Percentiles rank a stretch among this genome's conserved stretches.
These are phyloP conservation scores for Yarrowia galli DNA, from an alignment of 1,139 yeast genomes.

Conservation along the genomic window DNA sequence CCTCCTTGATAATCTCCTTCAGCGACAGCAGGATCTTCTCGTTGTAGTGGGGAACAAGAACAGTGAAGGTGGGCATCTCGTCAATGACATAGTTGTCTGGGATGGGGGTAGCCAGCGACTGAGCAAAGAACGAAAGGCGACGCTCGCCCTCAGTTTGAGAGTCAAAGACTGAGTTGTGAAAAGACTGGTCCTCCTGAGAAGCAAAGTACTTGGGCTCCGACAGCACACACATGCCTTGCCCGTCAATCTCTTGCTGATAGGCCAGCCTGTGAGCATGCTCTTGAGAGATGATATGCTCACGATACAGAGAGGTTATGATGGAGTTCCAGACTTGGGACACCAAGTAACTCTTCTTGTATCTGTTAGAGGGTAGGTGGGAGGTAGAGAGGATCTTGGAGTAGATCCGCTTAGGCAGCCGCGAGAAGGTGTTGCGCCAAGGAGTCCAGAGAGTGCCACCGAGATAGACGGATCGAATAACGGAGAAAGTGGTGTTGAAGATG, in stretches of 20 bases:
- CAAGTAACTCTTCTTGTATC: slow-evolving; percentile 57
- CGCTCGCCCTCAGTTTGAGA: slow-evolving; percentile 79
- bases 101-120: slow-evolving; percentile 78
- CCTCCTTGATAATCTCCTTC: slow-evolving; percentile 71
- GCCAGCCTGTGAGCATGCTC: slow-evolving; percentile 65
- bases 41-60: slow-evolving; percentile 81
- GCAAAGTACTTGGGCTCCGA: slow-evolving; percentile 72
- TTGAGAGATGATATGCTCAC: slow-evolving; percentile 77
- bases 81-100: slow-evolving; percentile 75
- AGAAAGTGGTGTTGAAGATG: slow-evolving; percentile 90
- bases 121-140: slow-evolving; percentile 86
- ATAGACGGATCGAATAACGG: slow-evolving; percentile 96
- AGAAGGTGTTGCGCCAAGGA: slow-evolving; percentile 98
- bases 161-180: slow-evolving; percentile 55
- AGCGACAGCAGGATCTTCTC: slow-evolving; percentile 74
- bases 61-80: slow-evolving; percentile 84
- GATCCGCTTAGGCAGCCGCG: slow-evolving; percentile 97
- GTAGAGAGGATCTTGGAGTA: slow-evolving; percentile 74
- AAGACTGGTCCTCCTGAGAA: slow-evolving; percentile 70
- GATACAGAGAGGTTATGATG: slow-evolving; percentile 72
- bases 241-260: slow-evolving; percentile 59
- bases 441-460: slow-evolving; percentile 97
- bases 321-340: slow-evolving; percentile 85
- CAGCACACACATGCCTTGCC: slow-evolving; percentile 48
- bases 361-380: slow-evolving; percentile 52